These are phyloP conservation scores for Geranomyces michiganensis DNA, from an alignment of 192 early-diverging fungal genomes.

Conservation along the genomic window DNA sequence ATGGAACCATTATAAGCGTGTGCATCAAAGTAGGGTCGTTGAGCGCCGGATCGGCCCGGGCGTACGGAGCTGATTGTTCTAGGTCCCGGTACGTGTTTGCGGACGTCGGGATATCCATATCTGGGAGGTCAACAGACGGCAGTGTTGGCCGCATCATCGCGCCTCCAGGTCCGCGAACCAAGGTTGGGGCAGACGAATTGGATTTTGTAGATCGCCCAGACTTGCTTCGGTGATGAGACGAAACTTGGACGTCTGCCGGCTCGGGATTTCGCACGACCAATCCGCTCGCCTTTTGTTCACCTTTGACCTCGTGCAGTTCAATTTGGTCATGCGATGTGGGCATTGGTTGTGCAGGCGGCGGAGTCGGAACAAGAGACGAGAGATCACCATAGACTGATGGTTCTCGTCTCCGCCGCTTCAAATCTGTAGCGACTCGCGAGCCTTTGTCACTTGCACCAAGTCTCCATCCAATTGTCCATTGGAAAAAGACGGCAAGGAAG, in stretches of 20 bases:
- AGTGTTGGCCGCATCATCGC: conserved; percentile 23
- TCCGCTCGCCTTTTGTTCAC: not conserved
- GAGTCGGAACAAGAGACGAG: not conserved
- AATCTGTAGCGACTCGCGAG: conserved; percentile 21
- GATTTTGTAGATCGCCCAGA: not conserved
- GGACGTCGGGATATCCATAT: conserved; percentile 8
- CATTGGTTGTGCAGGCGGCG: not conserved
- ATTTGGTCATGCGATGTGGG: not conserved
- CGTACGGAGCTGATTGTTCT: conserved; percentile 35
- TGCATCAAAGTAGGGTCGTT: conserved; percentile 53
- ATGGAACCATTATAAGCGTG: conserved; percentile 76
- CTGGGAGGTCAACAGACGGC: conserved; percentile 34
- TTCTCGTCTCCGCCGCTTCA: conserved; percentile 22
- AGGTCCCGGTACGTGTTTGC: conserved; percentile 38
- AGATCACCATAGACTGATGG: not conserved
- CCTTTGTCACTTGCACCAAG: conserved; percentile 35
- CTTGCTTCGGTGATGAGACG: not conserved
- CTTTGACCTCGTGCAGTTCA: not conserved
- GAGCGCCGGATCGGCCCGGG: conserved; percentile 37
- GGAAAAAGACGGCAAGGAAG: conserved; percentile 54
- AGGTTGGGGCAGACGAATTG: not conserved
- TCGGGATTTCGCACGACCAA: conserved; percentile 2
- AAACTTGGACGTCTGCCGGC: not conserved
- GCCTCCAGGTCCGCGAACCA: conserved; percentile 20
- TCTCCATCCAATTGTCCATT: conserved; percentile 44